Conservation (phyloP, 2,329 filamentous ascomycete genomes). For the Ceratocystis huliohia region DNA sequence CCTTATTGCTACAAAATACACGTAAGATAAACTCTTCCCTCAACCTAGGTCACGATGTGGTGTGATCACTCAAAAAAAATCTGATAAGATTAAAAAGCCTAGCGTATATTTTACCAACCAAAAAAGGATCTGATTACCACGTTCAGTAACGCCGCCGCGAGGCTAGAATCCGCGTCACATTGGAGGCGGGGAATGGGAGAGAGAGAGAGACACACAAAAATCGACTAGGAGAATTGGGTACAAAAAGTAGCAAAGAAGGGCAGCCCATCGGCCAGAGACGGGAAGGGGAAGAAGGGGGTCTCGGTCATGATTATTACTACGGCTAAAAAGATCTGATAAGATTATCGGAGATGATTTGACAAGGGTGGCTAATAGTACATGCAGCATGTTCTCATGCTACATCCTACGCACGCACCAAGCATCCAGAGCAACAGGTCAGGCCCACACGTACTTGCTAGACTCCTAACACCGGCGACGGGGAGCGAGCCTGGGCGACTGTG, state of each 20-base stretch:
- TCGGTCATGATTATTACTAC: not conserved
- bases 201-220: not conserved
- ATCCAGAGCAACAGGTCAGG: not conserved
- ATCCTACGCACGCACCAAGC: not conserved
- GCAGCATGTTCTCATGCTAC: too few species aligned
- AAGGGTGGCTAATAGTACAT: too few species aligned
- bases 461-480: not conserved
- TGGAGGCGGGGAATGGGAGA: not conserved
- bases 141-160: constrained; percentile 6
- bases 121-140: constrained; percentile 7
- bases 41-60: not conserved
- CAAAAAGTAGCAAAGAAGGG: not conserved
- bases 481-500: not conserved
- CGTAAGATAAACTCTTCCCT: not conserved
- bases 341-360: not conserved
- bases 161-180: not conserved
- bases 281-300: not conserved
- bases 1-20: not conserved
- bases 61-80: constrained; percentile 1
- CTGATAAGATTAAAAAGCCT: constrained; percentile 9
- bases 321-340: constrained; percentile 5
- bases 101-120: constrained; percentile 1
- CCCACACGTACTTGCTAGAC: not conserved
- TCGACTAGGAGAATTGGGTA: not conserved
- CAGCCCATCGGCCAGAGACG: not conserved